Evolutionary conservation across 805 yeast genomes (phyloP).

Genomic region (Groenewaldozyma salmanticensis): DNA sequence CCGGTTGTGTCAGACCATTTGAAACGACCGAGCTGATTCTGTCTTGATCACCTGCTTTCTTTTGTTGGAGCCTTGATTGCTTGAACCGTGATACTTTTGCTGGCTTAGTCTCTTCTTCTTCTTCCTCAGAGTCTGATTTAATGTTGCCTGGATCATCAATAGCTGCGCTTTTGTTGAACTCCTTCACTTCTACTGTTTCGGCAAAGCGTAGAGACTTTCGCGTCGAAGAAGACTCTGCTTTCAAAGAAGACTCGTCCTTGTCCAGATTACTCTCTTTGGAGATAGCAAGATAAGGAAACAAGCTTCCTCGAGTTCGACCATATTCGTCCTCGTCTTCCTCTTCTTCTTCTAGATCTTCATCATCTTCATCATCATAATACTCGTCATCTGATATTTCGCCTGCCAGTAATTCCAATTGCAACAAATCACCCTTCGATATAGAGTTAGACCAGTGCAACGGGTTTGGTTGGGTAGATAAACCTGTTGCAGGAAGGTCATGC

Average conservation of each 20-base stretch:
- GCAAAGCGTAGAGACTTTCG: neutral
- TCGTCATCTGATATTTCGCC: conserved; percentile 16
- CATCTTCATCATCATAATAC: conserved; percentile 19
- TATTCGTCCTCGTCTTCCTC: conserved; percentile 30
- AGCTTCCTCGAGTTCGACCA: conserved; percentile 27
- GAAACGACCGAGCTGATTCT: neutral
- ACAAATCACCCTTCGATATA: conserved; percentile 17
- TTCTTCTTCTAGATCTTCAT: conserved; percentile 34
- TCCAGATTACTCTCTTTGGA: neutral
- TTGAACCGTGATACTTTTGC: conserved; percentile 26
- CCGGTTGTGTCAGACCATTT: conserved; percentile 3
- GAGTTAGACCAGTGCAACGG: too few species aligned
- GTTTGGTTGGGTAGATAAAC: too few species aligned
- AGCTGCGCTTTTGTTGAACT: neutral
- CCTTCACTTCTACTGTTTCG: neutral
- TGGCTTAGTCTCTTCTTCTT: conserved; percentile 6
- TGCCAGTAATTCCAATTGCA: conserved; percentile 22
- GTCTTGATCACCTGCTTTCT: neutral
- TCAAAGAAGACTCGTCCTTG: too few species aligned
- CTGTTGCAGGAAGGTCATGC: too few species aligned
- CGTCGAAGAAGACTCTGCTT: neutral
- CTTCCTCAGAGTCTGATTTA: neutral
- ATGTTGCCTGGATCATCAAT: neutral
- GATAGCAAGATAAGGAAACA: conserved; percentile 22
- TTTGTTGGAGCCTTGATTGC: too few species aligned